Evolutionary conservation across 306 rosid species (phyloP), one percentile per base, ranked within the genome.

Genomic region (Chamaecrista fasciculata): DNA sequence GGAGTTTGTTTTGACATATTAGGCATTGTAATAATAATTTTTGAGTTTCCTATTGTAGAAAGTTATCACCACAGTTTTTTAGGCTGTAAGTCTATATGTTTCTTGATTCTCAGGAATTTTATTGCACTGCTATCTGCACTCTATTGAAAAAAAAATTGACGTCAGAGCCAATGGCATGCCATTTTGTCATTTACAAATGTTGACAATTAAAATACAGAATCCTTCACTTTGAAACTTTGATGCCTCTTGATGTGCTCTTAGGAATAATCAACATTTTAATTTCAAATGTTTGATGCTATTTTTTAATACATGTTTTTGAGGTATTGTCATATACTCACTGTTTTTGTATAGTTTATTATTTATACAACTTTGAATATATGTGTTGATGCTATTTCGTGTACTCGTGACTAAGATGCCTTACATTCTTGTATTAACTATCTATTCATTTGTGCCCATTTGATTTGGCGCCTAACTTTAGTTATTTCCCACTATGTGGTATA

Each of bases 401-500:
- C 18, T 9, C 57, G 43, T 40, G 57, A 57, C 55, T 57, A 48
- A 7, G 5, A 34, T 14, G 15, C 28, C 71, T 25, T 9, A 26
- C 73, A 37, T 63, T 52, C 70, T 16, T 25, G 61, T 58, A 59
- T 44, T 56, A 69, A 20, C 16, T 43, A 25, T 44, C 33, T 58
- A 15, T 59, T 31, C 65, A 4, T 14, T 69, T 46, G 50, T 70
- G 55, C 57, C 25, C 62, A 37, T 52, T 60, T 63, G 56, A 57
- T 59, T 62, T 46, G 64, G 74, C 25, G 24, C 72, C 58, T 72
- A 52, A 71, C 66, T 71, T 78, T 47, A 64, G 37, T 44, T 33
- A 62, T 83, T 77, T 63, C 53, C 48, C 55, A 40, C 50, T 64
- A 55, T 82, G 69, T 79, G 67, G 40, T 75, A 59, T 67, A 74